Evolutionary conservation across 208 protist genomes (phyloP), one percentile per base, ranked within the genome.

Genomic region (Wallacemonas sp.): DNA sequence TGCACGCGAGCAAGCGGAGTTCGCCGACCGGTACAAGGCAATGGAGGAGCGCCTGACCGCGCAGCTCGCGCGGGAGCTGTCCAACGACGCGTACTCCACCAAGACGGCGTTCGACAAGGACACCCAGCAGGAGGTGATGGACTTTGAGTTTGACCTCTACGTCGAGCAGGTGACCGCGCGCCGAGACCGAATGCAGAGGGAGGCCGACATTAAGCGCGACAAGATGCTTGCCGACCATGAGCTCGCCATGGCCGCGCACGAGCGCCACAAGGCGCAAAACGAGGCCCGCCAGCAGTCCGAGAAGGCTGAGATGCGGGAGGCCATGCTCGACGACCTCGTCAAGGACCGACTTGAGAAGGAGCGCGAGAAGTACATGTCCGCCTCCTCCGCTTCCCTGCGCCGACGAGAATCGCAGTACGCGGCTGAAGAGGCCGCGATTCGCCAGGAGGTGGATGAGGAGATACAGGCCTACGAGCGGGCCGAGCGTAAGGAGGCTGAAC

Each of bases 381-480:
- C 76, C 45, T 48, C 73, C 21, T 67, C 71, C 2, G 60, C 71
- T 5, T 68, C 69, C 1, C 32, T 74, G 62, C 30, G 60, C 29
- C 72, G 73, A 17, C 68, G 68, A 61, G 3, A 32, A 34, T 32
- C 62, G 34, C 42, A 73, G 45, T 86, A 86, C 68, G 63, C 55
- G 26, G 74, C 80, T 34, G 82, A 92, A 65, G 72, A 79, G 54
- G 64, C 66, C 10, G 68, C 66, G 6, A 57, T 82, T 41, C 65
- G 71, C 46, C 78, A 63, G 0, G 80, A 86, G 73, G 73, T 89
- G 22, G 80, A 89, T 17, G 76, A 88, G 53, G 83, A 92, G 62
- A 77, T 89, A 39, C 21, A 41, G 13, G 73, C 78, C 34, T 87
- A 84, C 54, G 78, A 78, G 52, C 37, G 45, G 19, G 67, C 67